Evolutionary conservation across 2,329 filamentous ascomycete species (phyloP).

Genomic region (Alternaria novae-zelandiae): DNA sequence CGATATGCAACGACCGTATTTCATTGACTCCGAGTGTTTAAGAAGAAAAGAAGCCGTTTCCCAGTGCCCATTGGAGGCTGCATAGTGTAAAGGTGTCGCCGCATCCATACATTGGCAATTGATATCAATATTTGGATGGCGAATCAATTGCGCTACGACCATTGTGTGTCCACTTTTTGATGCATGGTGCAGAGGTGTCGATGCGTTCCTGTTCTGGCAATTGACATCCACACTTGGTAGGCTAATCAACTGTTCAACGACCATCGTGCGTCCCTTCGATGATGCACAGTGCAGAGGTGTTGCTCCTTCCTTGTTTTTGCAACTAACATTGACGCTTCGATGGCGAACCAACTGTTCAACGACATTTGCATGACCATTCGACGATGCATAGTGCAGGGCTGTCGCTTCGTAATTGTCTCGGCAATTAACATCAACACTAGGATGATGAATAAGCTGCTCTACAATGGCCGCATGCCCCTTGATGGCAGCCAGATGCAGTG

Average conservation of each 20-base stretch:
- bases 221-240: neutral
- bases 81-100: neutral
- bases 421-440: neutral
- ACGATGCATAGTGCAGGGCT: too few relatives aligned
- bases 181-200: neutral
- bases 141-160: neutral
- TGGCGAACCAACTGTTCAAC: too few relatives aligned
- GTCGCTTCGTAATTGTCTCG: too few relatives aligned
- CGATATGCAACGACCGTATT: fast-evolving
- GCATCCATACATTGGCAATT: too few relatives aligned
- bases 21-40: neutral
- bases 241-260: neutral
- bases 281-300: too few relatives aligned
- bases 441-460: neutral
- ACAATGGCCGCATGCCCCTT: too few relatives aligned
- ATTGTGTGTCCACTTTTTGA: neutral
- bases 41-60: neutral
- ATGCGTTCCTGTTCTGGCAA: fast-evolving
- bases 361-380: too few relatives aligned
- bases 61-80: neutral
- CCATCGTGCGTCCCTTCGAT: too few relatives aligned
- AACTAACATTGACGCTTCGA: too few relatives aligned
- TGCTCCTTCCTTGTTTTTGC: too few relatives aligned
- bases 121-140: neutral
- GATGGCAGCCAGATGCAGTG: too few relatives aligned